Conservation (phyloP, 2,329 filamentous ascomycete genomes). For the Phyllachora maydis region DNA sequence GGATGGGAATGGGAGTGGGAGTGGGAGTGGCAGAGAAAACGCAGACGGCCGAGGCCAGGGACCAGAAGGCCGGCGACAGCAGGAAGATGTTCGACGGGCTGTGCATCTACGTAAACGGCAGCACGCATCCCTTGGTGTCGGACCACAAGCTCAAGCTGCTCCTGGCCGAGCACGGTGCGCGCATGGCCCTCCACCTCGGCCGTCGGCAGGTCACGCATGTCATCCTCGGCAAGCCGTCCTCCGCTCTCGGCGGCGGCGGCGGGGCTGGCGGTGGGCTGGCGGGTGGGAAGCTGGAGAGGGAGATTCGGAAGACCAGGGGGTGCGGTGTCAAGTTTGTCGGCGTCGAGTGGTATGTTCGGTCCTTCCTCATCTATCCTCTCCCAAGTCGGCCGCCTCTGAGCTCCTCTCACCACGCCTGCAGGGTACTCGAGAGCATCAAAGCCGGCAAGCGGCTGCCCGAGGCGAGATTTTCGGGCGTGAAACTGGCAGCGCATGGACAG, state of each 20-base stretch:
- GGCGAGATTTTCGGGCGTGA: constrained; percentile 44
- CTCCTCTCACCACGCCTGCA: constrained; percentile 10
- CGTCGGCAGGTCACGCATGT: constrained; percentile 68
- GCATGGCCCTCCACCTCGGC: constrained; percentile 47
- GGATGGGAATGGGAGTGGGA: constrained; percentile 1
- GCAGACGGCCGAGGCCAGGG: constrained; percentile 29
- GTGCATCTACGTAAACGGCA: constrained; percentile 73
- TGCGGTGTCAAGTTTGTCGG: constrained; percentile 58
- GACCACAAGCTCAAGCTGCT: constrained; percentile 73
- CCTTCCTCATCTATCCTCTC: constrained; percentile 1
- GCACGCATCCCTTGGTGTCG: constrained; percentile 59
- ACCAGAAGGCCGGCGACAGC: constrained; percentile 8
- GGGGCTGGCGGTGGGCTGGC: constrained; percentile 61
- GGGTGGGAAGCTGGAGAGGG: constrained; percentile 59
- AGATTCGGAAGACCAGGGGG: constrained; percentile 47
- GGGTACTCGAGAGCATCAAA: constrained; percentile 70
- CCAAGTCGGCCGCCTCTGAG: constrained; percentile 1
- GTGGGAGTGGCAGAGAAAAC: constrained; percentile 12
- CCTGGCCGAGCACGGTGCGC: constrained; percentile 53
- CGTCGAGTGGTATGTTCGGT: constrained; percentile 61
- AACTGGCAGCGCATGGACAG: constrained; percentile 39
- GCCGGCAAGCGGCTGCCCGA: constrained; percentile 57
- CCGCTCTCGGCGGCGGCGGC: constrained; percentile 22
- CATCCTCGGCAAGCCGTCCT: constrained; percentile 45
- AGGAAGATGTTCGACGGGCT: constrained; percentile 45